phyloP scores from a whole-genome alignment of 2,329 filamentous ascomycete genomes.

The Phyllosticta citrichinensis region DNA sequence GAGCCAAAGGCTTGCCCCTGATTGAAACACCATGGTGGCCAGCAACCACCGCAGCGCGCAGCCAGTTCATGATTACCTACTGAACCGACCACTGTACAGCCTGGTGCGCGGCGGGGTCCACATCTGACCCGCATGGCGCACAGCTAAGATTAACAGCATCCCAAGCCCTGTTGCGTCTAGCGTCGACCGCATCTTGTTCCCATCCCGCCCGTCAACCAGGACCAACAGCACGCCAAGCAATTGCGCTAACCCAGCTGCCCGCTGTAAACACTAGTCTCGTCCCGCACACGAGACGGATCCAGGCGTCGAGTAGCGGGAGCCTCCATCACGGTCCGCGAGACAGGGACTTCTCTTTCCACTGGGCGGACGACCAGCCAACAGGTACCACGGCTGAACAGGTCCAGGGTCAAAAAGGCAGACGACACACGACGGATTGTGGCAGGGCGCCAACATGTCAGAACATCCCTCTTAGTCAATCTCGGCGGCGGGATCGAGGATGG shows the following conservation, averaged over 20 bases:
- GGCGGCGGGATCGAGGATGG: neutral
- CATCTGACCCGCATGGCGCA: neutral
- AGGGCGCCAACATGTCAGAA: neutral
- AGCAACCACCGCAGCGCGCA: neutral
- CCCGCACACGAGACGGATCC: neutral
- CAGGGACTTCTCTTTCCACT: neutral
- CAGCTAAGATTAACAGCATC: neutral
- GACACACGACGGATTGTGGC: neutral
- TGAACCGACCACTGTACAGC: neutral
- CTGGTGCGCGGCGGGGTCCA: neutral
- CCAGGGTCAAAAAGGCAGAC: neutral
- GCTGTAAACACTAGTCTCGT: neutral
- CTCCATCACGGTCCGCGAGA: neutral
- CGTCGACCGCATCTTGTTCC: neutral
- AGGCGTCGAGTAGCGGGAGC: neutral
- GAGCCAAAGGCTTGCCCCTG: neutral
- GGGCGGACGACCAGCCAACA: neutral
- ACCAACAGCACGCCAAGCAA: no score
- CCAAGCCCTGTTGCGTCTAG: neutral
- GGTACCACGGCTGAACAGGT: neutral
- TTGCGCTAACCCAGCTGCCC: neutral
- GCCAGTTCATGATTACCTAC: neutral
- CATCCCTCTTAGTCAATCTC: neutral
- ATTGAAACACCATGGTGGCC: neutral
- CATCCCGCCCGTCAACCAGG: neutral